phyloP scores from a whole-genome alignment of 2,329 filamentous ascomycete species.

The Colletotrichum sp. region DNA sequence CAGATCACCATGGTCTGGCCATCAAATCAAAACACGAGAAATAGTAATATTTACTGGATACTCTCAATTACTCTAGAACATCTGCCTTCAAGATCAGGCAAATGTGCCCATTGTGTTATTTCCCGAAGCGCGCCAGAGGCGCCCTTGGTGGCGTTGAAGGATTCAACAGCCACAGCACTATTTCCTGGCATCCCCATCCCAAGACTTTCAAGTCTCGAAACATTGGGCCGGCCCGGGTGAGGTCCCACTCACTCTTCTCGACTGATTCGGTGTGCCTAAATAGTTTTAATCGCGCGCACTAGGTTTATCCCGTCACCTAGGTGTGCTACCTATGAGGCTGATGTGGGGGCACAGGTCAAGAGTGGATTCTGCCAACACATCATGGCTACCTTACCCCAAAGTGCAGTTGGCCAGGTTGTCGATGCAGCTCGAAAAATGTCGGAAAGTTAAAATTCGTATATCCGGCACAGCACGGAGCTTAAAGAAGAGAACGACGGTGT shows the following conservation, averaged over 20 bases:
- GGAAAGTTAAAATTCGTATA: neutral
- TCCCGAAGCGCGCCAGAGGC: neutral
- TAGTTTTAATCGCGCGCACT: neutral
- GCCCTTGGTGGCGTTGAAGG: neutral
- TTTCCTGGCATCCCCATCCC: neutral
- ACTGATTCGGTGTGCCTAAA: neutral
- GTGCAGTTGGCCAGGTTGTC: neutral
- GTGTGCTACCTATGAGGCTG: neutral
- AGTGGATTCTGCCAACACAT: conserved; percentile 1
- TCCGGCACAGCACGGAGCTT: neutral
- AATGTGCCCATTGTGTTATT: neutral
- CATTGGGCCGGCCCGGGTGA: neutral
- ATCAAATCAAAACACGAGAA: neutral
- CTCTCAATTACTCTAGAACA: neutral
- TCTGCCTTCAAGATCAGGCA: neutral
- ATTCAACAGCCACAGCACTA: neutral
- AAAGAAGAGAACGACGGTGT: neutral
- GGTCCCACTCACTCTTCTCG: neutral
- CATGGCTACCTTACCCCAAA: neutral
- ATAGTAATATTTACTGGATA: neutral
- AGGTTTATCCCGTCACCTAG: neutral
- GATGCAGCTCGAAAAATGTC: neutral
- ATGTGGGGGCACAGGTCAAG: neutral
- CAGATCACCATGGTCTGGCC: neutral
- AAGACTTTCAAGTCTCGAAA: neutral